Percentiles rank a stretch among this genome's conserved stretches.
These are phyloP conservation scores for Furcasterigmium furcatum DNA, from an alignment of 2,329 filamentous ascomycete genomes.

Conservation along the genomic window DNA sequence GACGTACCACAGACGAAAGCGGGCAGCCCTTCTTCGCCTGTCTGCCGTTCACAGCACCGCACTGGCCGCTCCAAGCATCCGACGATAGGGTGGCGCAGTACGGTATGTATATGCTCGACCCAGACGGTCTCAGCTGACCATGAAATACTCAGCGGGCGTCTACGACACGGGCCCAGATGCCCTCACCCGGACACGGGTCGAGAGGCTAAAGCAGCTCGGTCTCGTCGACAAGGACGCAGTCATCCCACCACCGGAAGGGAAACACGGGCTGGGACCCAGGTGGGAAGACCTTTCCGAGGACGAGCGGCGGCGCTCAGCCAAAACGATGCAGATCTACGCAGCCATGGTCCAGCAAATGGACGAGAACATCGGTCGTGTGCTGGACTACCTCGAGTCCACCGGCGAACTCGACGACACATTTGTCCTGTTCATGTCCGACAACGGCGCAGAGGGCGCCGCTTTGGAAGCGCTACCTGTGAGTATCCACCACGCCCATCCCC, in stretches of 20 bases:
- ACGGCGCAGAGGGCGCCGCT: conserved; percentile 27
- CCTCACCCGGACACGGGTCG: conserved; percentile 32
- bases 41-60: conserved; percentile 44
- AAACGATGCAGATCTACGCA: conserved; percentile 44
- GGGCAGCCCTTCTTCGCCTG: conserved; percentile 43
- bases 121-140: too few species aligned
- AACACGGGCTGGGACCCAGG: conserved; percentile 1
- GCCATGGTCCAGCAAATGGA: conserved; percentile 57
- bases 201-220: conserved; percentile 36
- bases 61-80: conserved; percentile 50
- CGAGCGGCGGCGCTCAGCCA: conserved; percentile 16
- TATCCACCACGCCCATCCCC: too few species aligned
- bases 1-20: conserved; percentile 32
- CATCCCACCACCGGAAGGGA: conserved; percentile 12
- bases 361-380: conserved; percentile 46
- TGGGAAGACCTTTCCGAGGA: conserved; percentile 5
- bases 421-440: conserved; percentile 52
- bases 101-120: too few species aligned
- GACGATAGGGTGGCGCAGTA: conserved; percentile 43
- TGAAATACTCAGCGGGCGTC: too few species aligned
- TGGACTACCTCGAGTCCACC: conserved; percentile 44
- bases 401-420: conserved; percentile 51
- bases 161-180: conserved; percentile 33
- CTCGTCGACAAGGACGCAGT: conserved; percentile 28
- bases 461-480: conserved; percentile 9